A percentile compares a stretch with the other conserved stretches of the same genome.
phyloP scores from a whole-genome alignment of 2,329 filamentous ascomycete genomes.

The Alternaria gansuensis region DNA sequence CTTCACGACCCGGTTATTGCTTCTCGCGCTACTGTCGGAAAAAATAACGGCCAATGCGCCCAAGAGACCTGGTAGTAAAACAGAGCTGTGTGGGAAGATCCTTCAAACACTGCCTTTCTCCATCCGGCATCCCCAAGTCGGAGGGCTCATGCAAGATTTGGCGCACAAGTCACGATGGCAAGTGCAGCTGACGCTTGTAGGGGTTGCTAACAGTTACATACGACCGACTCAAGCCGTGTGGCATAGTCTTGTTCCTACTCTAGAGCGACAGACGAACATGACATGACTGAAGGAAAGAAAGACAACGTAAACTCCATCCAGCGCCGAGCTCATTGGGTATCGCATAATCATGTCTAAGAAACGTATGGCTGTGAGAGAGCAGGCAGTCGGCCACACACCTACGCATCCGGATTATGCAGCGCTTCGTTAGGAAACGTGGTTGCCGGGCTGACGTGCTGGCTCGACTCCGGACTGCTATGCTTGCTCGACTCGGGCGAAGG shows the following conservation, averaged over 20 bases:
- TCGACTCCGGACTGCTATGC: slow-evolving; percentile 51
- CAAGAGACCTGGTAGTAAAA: not conserved
- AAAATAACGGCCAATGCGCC: too few relatives aligned
- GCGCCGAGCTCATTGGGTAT: slow-evolving; percentile 38
- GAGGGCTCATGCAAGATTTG: not conserved
- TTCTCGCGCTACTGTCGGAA: not conserved
- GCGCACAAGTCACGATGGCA: not conserved
- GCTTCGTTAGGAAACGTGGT: slow-evolving; percentile 46
- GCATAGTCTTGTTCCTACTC: not conserved
- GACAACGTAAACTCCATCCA: slow-evolving; percentile 10
- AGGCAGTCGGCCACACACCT: not conserved
- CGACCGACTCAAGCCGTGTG: not conserved
- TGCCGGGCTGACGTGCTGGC: slow-evolving; percentile 50
- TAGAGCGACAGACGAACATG: not conserved
- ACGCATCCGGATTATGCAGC: slow-evolving; percentile 31
- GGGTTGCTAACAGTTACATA: not conserved
- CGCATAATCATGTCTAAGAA: slow-evolving; percentile 25
- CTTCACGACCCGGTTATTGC: not conserved
- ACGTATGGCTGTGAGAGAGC: slow-evolving; percentile 19
- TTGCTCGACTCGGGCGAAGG: slow-evolving; percentile 49
- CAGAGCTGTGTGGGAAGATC: not conserved
- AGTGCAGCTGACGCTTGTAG: not conserved
- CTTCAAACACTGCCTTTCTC: not conserved
- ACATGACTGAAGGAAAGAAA: not conserved
- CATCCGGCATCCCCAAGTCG: not conserved